These are phyloP conservation scores for Cyclocybe aegerita DNA, from an alignment of 768 basidiomycete species.

Conservation along the genomic window DNA sequence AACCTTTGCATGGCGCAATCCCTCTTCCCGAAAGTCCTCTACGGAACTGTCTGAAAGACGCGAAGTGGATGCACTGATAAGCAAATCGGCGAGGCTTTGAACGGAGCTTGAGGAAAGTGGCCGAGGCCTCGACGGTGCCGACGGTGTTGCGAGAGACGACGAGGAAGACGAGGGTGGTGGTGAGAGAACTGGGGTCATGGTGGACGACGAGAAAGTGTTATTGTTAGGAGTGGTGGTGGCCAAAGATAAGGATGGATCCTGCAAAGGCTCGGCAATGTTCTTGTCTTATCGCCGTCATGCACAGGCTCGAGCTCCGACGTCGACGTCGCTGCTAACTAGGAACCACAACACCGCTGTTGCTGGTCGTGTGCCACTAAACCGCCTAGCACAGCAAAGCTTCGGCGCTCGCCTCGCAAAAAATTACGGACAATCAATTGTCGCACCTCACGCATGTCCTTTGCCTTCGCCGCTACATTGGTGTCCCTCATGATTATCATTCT, in stretches of 20 bases:
- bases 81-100: constrained; percentile 28
- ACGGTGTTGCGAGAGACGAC: constrained; percentile 11
- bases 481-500: too few relatives aligned
- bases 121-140: constrained; percentile 16
- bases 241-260: constrained; percentile 11
- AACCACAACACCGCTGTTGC: neutral
- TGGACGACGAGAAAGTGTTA: constrained; percentile 10
- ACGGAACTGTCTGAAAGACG: constrained; percentile 32
- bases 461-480: too few relatives aligned
- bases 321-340: neutral
- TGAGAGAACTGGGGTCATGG: constrained; percentile 19
- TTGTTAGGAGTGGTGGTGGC: constrained; percentile 9
- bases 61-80: constrained; percentile 30
- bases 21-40: constrained; percentile 53
- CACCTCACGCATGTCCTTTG: too few relatives aligned
- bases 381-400: neutral
- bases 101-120: constrained; percentile 33
- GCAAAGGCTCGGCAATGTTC: constrained; percentile 1
- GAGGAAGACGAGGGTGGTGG: constrained; percentile 16
- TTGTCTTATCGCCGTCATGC: constrained; percentile 1
- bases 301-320: neutral
- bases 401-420: too few relatives aligned
- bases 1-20: constrained; percentile 54
- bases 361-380: constrained; percentile 11
- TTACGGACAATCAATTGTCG: too few relatives aligned